Base-by-base conservation (phyloP, 768 basidiomycete genomes). In the Rhodosporidiobolus odoratus region DNA sequence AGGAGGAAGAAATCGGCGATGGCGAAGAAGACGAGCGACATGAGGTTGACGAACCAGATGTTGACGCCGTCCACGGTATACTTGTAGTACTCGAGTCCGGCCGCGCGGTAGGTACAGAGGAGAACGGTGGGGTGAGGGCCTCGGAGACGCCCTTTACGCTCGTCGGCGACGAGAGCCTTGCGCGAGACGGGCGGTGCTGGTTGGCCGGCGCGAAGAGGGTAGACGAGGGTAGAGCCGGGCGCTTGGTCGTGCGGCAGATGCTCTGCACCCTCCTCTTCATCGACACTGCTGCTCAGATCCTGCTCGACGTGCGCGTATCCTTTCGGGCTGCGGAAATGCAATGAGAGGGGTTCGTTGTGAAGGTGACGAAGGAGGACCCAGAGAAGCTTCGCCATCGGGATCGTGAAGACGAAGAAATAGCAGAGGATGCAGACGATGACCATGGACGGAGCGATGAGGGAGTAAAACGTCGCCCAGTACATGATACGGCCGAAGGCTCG, bases 31-130 rank as follows among this genome's bases (percentile, higher is more conserved):
- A 98, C 92, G 65, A 97, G 80, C 3, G 92, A 89, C 41, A 98
- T 78, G 68, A 98, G 88, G 80, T 98, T 96, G 81, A 99, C 86
- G 80, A 99, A 98, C 69, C 98, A 81, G 79, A 99, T 97, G 83
- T 99, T 99, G 74, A 98, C 94, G 25, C 96, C 96, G 27, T 96
- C 92, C 59, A 99, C 85, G 9, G 96, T 99, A 79, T 99, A 99
- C 83, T 99, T 99, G 88, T 91, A 97, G 81, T 96, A 98, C 79
- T 94, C 85, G 76, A 86, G 82, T 3, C 95, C 96, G 62, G 88
- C 84, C 2, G 96, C 96, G 32, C 87, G 87, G 79, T 98, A 98
- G 7, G 89, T 95, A 81, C 96, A 99, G 37, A 99, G 85, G 35
- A 99, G 82, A 10, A 99, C 90, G 0, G 90, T 97, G 38, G 52